These are phyloP conservation scores for Phellopilus nigrolimitatus DNA, from an alignment of 1,284 basidiomycete genomes.

Conservation along the genomic window DNA sequence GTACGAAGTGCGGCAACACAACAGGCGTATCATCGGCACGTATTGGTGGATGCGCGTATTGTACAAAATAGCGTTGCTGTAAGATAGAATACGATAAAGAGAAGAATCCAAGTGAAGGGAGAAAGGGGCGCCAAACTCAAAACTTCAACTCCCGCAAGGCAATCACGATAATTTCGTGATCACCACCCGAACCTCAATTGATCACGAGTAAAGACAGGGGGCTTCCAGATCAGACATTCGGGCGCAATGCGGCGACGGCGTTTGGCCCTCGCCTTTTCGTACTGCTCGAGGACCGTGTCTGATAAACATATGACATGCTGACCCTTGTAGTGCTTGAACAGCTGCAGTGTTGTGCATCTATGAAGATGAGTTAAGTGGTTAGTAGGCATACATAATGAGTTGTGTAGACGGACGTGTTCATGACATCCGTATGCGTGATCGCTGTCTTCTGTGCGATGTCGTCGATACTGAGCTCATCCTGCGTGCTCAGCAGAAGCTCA, in stretches of 20 bases:
- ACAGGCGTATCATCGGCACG: slow-evolving; percentile 1
- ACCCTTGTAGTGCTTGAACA: slow-evolving; percentile 96
- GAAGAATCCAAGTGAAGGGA: slow-evolving; percentile 3
- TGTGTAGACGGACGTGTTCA: slow-evolving; percentile 82
- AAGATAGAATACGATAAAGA: neutral
- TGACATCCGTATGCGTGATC: slow-evolving; percentile 96
- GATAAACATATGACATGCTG: slow-evolving; percentile 93
- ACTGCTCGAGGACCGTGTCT: slow-evolving; percentile 86
- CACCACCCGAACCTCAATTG: slow-evolving; percentile 88
- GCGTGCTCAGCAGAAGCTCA: slow-evolving; percentile 75
- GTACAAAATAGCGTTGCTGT: neutral
- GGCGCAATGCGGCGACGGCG: slow-evolving; percentile 77
- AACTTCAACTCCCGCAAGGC: neutral
- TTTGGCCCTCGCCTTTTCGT: slow-evolving; percentile 83
- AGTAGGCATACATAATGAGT: neutral
- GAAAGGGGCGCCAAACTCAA: slow-evolving; percentile 1
- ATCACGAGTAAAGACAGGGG: slow-evolving; percentile 86
- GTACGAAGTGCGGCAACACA: neutral
- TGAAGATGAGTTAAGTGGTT: slow-evolving; percentile 21
- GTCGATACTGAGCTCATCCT: slow-evolving; percentile 86
- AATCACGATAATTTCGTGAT: slow-evolving; percentile 20
- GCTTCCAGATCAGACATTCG: slow-evolving; percentile 86
- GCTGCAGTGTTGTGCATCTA: slow-evolving; percentile 89
- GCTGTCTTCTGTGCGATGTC: slow-evolving; percentile 96
- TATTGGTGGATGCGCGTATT: neutral